These are phyloP conservation scores for Geotrichum bryndzae DNA, from an alignment of 1,139 yeast species.

Conservation along the genomic window DNA sequence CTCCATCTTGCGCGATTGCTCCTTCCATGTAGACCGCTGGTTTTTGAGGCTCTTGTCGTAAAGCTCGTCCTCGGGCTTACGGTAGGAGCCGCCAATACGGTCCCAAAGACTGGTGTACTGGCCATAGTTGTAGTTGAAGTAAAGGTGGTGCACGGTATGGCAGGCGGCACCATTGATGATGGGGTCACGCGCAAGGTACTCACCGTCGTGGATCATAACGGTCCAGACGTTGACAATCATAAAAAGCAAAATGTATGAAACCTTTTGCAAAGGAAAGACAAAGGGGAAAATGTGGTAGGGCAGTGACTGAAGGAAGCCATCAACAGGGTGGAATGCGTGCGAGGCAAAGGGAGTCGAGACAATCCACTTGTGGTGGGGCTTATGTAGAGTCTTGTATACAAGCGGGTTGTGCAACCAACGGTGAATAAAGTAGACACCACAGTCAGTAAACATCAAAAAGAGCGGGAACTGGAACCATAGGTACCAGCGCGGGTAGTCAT, in stretches of 20 bases:
- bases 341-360: constrained; percentile 98
- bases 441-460: constrained; percentile 87
- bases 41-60: constrained; percentile 60
- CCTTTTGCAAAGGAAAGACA: constrained; percentile 85
- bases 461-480: constrained; percentile 61
- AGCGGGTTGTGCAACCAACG: constrained; percentile 88
- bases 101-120: constrained; percentile 98
- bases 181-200: constrained; percentile 88
- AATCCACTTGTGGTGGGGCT: constrained; percentile 99
- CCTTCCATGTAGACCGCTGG: constrained; percentile 60
- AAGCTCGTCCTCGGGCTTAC: constrained; percentile 82
- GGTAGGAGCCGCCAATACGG: constrained; percentile 86
- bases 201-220: constrained; percentile 97
- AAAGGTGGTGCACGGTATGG: constrained; percentile 92
- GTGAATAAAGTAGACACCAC: constrained; percentile 85
- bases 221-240: constrained; percentile 96
- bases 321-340: constrained; percentile 97
- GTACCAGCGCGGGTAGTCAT: constrained; percentile 64
- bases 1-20: constrained; percentile 74
- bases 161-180: constrained; percentile 96
- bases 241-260: constrained; percentile 72
- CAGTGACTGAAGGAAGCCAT: constrained; percentile 85
- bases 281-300: constrained; percentile 92
- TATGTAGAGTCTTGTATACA: constrained; percentile 79
- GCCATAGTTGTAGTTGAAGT: constrained; percentile 95